Conservation (phyloP, 495 filamentous ascomycete species). For the Bombardia bombarda region DNA sequence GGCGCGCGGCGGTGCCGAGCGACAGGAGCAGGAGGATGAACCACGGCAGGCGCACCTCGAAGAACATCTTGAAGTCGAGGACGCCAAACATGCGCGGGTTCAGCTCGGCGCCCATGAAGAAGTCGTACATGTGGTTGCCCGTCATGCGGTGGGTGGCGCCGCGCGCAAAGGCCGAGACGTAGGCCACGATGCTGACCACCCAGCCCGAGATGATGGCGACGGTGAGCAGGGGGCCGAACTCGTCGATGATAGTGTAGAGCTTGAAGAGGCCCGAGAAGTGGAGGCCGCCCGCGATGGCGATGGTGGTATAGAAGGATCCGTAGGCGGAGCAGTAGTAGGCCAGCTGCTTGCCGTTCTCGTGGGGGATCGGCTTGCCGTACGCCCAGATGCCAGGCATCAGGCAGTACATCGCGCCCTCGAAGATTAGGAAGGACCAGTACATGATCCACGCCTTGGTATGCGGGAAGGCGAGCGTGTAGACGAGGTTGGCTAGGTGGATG, state of each 20-base stretch:
- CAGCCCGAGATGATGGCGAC: constrained; percentile 89
- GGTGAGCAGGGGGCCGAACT: constrained; percentile 84
- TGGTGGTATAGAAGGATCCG: constrained; percentile 79
- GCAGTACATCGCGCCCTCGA: constrained; percentile 75
- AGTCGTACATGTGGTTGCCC: constrained; percentile 86
- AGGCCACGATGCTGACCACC: constrained; percentile 70
- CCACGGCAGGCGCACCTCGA: constrained; percentile 95
- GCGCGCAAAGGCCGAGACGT: constrained; percentile 70
- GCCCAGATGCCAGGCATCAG: constrained; percentile 74
- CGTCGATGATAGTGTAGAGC: constrained; percentile 89
- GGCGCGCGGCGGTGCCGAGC: constrained; percentile 69
- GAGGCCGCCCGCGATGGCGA: constrained; percentile 54
- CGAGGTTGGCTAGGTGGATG: constrained; percentile 55
- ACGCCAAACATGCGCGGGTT: constrained; percentile 92
- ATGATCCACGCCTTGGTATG: constrained; percentile 73
- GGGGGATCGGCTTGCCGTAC: constrained; percentile 78
- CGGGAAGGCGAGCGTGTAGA: constrained; percentile 77
- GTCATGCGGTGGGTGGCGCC: constrained; percentile 89
- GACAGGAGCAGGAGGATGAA: constrained; percentile 82
- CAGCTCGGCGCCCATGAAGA: constrained; percentile 98
- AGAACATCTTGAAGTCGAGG: constrained; percentile 99
- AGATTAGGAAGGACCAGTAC: constrained; percentile 87
- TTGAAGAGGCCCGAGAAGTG: constrained; percentile 81
- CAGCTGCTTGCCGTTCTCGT: constrained; percentile 74
- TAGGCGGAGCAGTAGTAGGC: constrained; percentile 90